A percentile compares a stretch with the other conserved stretches of the same genome.
phyloP scores from a whole-genome alignment of 768 basidiomycete species.

The Termitomyces heimii region DNA sequence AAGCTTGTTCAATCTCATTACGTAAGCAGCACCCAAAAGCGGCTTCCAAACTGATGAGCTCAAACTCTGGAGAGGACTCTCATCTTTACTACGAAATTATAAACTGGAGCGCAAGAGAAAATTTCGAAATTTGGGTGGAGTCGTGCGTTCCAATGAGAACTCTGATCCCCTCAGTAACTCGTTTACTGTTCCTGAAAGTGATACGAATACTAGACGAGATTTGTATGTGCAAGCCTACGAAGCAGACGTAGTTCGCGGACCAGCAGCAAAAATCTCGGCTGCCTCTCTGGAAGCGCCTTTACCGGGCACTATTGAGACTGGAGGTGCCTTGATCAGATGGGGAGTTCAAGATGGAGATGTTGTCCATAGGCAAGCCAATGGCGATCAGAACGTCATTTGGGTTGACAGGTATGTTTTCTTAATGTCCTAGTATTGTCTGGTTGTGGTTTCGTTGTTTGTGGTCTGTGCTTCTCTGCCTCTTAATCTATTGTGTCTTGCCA shows the following conservation, averaged over 20 bases:
- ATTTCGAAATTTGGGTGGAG: not conserved
- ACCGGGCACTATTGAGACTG: constrained; percentile 16
- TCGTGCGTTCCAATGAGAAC: not conserved
- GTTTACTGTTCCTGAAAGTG: not conserved
- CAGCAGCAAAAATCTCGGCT: constrained; percentile 33
- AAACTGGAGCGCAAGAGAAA: constrained; percentile 1
- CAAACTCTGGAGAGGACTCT: not conserved
- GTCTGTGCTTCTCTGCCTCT: not conserved
- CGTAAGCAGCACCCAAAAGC: too few relatives aligned
- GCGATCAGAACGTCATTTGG: constrained; percentile 42
- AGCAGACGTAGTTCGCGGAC: constrained; percentile 60
- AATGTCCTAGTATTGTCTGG: not conserved
- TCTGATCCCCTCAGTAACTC: not conserved
- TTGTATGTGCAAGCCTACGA: constrained; percentile 70
- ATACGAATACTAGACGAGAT: not conserved
- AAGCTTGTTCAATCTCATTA: too few relatives aligned
- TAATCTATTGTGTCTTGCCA: not conserved
- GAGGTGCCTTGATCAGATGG: constrained; percentile 30
- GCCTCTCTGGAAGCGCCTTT: constrained; percentile 25
- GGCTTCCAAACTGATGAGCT: too few relatives aligned
- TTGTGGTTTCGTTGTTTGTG: not conserved
- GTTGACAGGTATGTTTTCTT: constrained; percentile 76
- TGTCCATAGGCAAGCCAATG: constrained; percentile 5
- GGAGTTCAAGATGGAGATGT: constrained; percentile 20
- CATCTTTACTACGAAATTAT: not conserved